Conservation (phyloP, 148 eudicot species). For the Heliosperma pusillum region DNA sequence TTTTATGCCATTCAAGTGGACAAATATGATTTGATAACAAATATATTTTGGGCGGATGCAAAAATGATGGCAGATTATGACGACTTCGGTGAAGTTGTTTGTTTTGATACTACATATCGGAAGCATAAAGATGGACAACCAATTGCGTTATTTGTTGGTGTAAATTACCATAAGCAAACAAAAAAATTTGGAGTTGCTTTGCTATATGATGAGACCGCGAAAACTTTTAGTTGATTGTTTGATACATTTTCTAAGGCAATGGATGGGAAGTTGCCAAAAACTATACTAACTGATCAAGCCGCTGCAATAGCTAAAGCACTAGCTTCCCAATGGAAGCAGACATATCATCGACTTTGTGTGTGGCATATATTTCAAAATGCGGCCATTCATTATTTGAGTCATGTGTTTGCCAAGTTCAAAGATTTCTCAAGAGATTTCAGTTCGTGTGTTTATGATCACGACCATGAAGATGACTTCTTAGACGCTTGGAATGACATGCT, state of each 20-base stretch:
- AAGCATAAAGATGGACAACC: conserved; percentile 27
- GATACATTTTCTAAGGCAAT: conserved; percentile 31
- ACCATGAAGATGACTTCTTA: conserved; percentile 4
- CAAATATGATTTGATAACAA: conserved; percentile 11
- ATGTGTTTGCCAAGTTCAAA: neutral
- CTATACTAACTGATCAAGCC: conserved; percentile 31
- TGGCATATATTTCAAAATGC: too few relatives aligned
- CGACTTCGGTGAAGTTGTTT: conserved; percentile 14
- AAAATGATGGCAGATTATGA: conserved; percentile 26
- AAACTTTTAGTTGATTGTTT: conserved; percentile 35
- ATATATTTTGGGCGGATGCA: conserved; percentile 26
- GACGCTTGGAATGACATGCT: conserved; percentile 24
- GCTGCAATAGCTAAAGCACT: conserved; percentile 25
- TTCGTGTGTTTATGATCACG: conserved; percentile 1
- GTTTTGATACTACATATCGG: conserved; percentile 21
- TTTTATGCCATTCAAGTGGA: conserved; percentile 23
- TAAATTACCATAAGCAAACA: conserved; percentile 33
- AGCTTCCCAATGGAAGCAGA: conserved; percentile 19
- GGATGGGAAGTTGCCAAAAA: conserved; percentile 33
- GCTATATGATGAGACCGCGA: conserved; percentile 35
- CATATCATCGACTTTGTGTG: conserved; percentile 31
- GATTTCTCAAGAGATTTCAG: neutral
- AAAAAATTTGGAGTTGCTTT: conserved; percentile 30
- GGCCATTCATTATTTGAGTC: neutral
- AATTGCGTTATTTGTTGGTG: conserved; percentile 28